Percentiles rank a stretch among this genome's conserved stretches.
These are phyloP conservation scores for Yamadazyma atmosphaerica DNA, from an alignment of 1,139 yeast genomes.

Conservation along the genomic window DNA sequence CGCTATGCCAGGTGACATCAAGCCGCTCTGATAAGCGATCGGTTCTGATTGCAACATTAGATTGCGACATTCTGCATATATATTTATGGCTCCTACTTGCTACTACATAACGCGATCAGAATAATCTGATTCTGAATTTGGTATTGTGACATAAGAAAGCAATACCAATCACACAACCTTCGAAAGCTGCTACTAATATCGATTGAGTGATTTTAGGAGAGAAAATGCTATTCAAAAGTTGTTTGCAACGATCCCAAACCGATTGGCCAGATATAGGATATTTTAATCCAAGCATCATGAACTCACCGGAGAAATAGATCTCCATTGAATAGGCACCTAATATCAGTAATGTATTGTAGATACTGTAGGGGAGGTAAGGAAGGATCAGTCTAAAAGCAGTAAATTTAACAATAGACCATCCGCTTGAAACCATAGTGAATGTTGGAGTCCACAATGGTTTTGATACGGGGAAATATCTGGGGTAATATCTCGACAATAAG, in stretches of 20 bases:
- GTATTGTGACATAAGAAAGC: neutral
- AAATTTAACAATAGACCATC: slow-evolving; percentile 3
- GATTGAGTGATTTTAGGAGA: neutral
- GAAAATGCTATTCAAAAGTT: neutral
- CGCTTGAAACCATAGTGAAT: slow-evolving; percentile 4
- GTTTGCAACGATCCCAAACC: neutral
- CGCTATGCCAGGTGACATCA: neutral
- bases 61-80: neutral
- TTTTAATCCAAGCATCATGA: slow-evolving; percentile 2
- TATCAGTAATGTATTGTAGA: neutral
- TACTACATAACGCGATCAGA: too few species aligned
- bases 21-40: neutral
- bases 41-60: neutral
- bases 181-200: neutral
- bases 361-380: slow-evolving; percentile 1
- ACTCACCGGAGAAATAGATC: slow-evolving; percentile 5
- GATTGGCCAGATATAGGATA: neutral
- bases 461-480: slow-evolving; percentile 4
- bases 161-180: neutral
- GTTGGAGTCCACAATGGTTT: slow-evolving; percentile 8
- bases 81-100: neutral
- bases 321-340: slow-evolving; percentile 4
- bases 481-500: neutral
- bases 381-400: neutral
- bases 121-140: neutral